These are phyloP conservation scores for Diplodia scrobiculata DNA, from an alignment of 2,329 filamentous ascomycete genomes.

Conservation along the genomic window DNA sequence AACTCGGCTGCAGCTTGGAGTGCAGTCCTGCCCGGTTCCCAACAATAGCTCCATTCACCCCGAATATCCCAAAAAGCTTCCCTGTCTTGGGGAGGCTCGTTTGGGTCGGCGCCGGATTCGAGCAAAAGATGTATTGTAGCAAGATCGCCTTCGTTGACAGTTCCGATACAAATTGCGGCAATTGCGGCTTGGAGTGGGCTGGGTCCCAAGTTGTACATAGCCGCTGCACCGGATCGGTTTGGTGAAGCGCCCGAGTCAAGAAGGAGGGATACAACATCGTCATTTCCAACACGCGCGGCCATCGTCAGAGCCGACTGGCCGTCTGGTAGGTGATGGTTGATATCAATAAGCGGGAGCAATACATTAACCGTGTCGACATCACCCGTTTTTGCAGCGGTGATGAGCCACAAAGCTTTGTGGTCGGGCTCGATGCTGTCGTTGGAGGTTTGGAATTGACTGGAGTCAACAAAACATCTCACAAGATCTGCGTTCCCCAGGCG, in stretches of 20 bases:
- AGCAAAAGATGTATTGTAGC: background rate
- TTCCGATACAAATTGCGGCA: too few species aligned
- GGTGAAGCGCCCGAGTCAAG: background rate
- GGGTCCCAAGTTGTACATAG: too few species aligned
- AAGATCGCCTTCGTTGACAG: background rate
- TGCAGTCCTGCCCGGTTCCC: background rate
- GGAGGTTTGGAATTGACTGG: background rate
- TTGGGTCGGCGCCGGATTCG: background rate
- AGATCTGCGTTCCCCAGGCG: rapidly evolving
- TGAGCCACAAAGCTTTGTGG: background rate
- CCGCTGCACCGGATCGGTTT: background rate
- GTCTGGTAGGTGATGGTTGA: background rate
- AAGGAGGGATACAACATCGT: background rate
- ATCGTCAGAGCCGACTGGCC: background rate
- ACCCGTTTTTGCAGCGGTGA: too few species aligned
- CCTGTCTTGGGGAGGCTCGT: too few species aligned
- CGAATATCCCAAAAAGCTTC: too few species aligned
- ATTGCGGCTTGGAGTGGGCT: background rate
- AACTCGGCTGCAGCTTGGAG: background rate
- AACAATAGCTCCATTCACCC: too few species aligned
- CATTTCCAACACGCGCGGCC: too few species aligned
- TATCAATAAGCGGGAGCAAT: background rate
- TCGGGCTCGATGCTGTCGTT: background rate
- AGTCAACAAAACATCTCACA: background rate
- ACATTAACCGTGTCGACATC: background rate